A percentile compares a stretch with the other conserved stretches of the same genome.
phyloP scores from a whole-genome alignment of 2,329 filamentous ascomycete genomes.

The Mycocentrospora acerina region DNA sequence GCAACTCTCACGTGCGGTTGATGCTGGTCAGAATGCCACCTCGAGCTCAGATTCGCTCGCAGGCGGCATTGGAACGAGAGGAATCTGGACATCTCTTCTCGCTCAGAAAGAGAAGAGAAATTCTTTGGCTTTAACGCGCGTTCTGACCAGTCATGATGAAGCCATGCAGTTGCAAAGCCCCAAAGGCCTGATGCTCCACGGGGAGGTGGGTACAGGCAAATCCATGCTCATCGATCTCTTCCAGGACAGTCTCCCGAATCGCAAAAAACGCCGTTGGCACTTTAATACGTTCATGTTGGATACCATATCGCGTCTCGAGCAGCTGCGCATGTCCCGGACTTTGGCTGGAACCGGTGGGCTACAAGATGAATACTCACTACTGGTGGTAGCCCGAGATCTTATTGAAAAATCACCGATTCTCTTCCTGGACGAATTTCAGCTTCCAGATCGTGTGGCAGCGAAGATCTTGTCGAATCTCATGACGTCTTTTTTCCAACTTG shows the following conservation, averaged over 20 bases:
- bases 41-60: slow-evolving; percentile 34
- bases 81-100: slow-evolving; percentile 60
- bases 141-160: slow-evolving; percentile 70
- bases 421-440: slow-evolving; percentile 81
- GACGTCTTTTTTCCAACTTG: slow-evolving; percentile 78
- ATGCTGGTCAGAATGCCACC: slow-evolving; percentile 23
- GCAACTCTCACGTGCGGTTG: slow-evolving; percentile 55
- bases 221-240: slow-evolving; percentile 82
- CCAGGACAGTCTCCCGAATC: slow-evolving; percentile 73
- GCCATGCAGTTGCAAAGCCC: slow-evolving; percentile 73
- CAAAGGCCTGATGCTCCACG: slow-evolving; percentile 73
- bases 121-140: slow-evolving; percentile 64
- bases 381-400: slow-evolving; percentile 75
- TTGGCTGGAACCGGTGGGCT: slow-evolving; percentile 13
- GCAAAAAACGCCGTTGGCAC: slow-evolving; percentile 74
- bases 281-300: slow-evolving; percentile 88
- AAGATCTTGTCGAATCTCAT: slow-evolving; percentile 80
- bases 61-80: slow-evolving; percentile 28
- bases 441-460: slow-evolving; percentile 74
- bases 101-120: slow-evolving; percentile 55
- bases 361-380: slow-evolving; percentile 65
- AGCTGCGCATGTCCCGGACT: slow-evolving; percentile 53
- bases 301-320: slow-evolving; percentile 70
- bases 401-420: slow-evolving; percentile 73
- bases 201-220: slow-evolving; percentile 81